Base-by-base conservation (phyloP, 1,284 basidiomycete genomes). In the Filobasidium uniguttulatum region DNA sequence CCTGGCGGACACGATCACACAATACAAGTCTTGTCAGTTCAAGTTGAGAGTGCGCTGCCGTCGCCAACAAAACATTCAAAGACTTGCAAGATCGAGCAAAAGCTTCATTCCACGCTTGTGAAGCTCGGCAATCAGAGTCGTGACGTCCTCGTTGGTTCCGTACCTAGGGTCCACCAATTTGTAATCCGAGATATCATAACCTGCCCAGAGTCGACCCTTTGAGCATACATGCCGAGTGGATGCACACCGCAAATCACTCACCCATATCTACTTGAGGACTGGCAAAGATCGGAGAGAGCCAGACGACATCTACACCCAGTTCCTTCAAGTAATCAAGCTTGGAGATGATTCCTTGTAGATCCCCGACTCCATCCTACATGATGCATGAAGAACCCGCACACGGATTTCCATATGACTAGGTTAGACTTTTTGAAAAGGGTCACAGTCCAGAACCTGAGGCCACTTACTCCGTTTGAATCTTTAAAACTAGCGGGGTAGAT, bases 401-500 rank as follows among this genome's bases (percentile, higher is more conserved):
- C n/a, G n/a, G n/a, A n/a, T n/a, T n/a, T n/a, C n/a, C n/a, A n/a
- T n/a, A n/a, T n/a, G n/a, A n/a, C n/a, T n/a, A n/a, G 20, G 36
- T 10, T 8, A 38, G 8, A 38, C 36, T 10, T 14, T 38, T 8
- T 14, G 36, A 14, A 8, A 38, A 38, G 8, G 36, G 8, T 8
- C 36, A 38, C 20, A 38, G 12, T 8, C 8, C 19, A 38, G 8
- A 9, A 8, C 20, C 9, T 14, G 19, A 9, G 8, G 19, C 12
- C 4, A 20, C 46, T 48, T 12, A 48, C 46, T n/a, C 46, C 46
- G 26, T 48, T 48, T 15, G 14, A 12, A 37, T 48, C 46, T 12
- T 38, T 38, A 36, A 48, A 48, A 19, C 31, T 81, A 45, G 76
- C 70, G 1, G 82, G 81, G 63, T 82, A 84, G 64, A 85, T 80